Conservation (phyloP, 148 eudicot genomes). For the Pouteria glomerata region DNA sequence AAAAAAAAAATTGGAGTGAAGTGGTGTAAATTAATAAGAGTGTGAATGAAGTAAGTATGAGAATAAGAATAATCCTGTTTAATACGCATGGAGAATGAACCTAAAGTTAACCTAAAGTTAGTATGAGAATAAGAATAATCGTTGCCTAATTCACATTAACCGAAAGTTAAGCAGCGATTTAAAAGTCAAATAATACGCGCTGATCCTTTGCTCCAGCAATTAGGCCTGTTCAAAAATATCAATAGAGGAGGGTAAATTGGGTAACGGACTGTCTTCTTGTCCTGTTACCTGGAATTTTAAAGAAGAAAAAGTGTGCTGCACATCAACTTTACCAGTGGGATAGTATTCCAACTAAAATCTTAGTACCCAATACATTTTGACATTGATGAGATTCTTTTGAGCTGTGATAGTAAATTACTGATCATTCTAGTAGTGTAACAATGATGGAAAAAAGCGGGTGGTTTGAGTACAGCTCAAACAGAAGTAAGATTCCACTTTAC, state of each 20-base stretch:
- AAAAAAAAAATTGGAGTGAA: too few relatives aligned
- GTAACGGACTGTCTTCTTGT: background rate
- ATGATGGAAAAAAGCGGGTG: slow-evolving; percentile 43
- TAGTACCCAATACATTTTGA: background rate
- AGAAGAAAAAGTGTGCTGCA: background rate
- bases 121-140: too few relatives aligned
- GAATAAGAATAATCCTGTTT: too few relatives aligned
- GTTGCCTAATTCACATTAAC: slow-evolving; percentile 8
- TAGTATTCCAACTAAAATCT: slow-evolving; percentile 5
- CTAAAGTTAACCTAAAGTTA: too few relatives aligned
- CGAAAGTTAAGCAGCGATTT: background rate
- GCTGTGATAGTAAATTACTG: slow-evolving; percentile 23
- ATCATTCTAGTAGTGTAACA: slow-evolving; percentile 29
- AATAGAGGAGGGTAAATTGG: background rate
- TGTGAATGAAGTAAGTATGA: too few relatives aligned
- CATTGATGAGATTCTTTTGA: slow-evolving; percentile 14
- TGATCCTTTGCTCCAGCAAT: background rate
- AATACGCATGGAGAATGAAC: too few relatives aligned
- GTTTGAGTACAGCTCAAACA: too few relatives aligned
- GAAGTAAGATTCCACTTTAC: slow-evolving; percentile 16
- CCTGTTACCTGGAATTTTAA: background rate
- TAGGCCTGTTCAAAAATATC: background rate
- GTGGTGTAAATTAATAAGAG: too few relatives aligned
- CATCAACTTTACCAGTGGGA: slow-evolving; percentile 12
- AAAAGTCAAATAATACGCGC: background rate